A percentile compares a stretch with the other conserved stretches of the same genome.
phyloP scores from a whole-genome alignment of 2,329 filamentous ascomycete species.

The Juglanconis oblonga region DNA sequence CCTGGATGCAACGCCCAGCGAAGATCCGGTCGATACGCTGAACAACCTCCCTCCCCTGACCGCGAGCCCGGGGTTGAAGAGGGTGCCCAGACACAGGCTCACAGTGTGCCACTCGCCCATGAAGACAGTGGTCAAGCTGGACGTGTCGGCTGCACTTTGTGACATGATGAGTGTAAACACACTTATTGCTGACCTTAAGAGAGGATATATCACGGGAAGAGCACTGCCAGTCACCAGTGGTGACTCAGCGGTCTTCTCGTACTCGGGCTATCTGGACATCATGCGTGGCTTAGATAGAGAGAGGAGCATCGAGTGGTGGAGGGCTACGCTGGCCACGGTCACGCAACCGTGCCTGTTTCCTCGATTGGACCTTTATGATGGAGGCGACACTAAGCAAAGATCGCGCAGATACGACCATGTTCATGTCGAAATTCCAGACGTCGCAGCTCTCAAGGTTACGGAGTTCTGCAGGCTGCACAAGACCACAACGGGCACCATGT shows the following conservation, averaged over 20 bases:
- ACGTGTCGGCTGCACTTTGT: conserved; percentile 49
- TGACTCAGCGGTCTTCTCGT: conserved; percentile 31
- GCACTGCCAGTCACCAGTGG: conserved; percentile 25
- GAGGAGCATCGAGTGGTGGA: conserved; percentile 45
- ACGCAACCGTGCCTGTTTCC: conserved; percentile 45
- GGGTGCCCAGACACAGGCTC: conserved; percentile 45
- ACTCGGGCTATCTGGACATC: conserved; percentile 37
- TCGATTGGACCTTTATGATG: conserved; percentile 29
- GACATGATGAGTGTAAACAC: conserved; percentile 46
- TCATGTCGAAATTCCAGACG: conserved; percentile 36
- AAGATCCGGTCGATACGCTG: conserved; percentile 37
- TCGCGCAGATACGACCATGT: conserved; percentile 31
- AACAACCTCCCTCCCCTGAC: conserved; percentile 41
- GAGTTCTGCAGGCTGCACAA: conserved; percentile 40
- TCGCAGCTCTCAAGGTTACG: conserved; percentile 38
- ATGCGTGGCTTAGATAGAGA: conserved; percentile 29
- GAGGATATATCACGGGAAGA: conserved; percentile 39
- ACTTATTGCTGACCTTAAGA: conserved; percentile 45
- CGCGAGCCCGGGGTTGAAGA: conserved; percentile 30
- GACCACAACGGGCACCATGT: conserved; percentile 46
- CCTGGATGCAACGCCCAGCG: conserved; percentile 41
- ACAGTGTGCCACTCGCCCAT: conserved; percentile 44
- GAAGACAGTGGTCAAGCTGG: conserved; percentile 46
- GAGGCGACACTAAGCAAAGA: conserved; percentile 12
- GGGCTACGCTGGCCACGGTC: conserved; percentile 34